A percentile compares a stretch with the other conserved stretches of the same genome.
phyloP scores from a whole-genome alignment of 352 stramenopile genomes.

The Globisporangium nagaii region DNA sequence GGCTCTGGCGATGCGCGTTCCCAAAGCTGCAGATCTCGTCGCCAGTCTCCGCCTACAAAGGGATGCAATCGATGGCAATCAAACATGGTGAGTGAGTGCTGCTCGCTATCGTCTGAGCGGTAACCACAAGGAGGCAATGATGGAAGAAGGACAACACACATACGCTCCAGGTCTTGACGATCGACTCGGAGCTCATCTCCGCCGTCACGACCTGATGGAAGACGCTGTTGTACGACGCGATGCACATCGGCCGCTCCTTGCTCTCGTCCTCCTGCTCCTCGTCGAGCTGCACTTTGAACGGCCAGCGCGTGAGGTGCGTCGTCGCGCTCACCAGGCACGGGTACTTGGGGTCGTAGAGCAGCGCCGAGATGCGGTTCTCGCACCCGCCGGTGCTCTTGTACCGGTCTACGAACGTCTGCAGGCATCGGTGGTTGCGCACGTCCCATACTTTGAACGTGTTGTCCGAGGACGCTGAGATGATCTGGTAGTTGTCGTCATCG shows the following conservation, averaged over 20 bases:
- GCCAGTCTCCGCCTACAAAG: constrained; percentile 61
- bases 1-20: constrained; percentile 55
- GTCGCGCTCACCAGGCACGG: constrained; percentile 63
- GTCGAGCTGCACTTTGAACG: constrained; percentile 41
- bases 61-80: no score
- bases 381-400: constrained; percentile 45
- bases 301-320: constrained; percentile 64
- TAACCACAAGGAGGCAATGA: no score
- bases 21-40: constrained; percentile 80
- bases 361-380: constrained; percentile 60
- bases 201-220: constrained; percentile 84
- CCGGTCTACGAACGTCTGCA: constrained; percentile 71
- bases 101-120: no score
- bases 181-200: constrained; percentile 62
- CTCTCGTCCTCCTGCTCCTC: constrained; percentile 31
- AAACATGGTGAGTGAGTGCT: no score
- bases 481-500: constrained; percentile 81
- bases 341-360: constrained; percentile 63
- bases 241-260: constrained; percentile 42
- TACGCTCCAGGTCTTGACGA: constrained; percentile 78
- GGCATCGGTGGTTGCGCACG: constrained; percentile 70
- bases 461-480: constrained; percentile 75
- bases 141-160: no score
- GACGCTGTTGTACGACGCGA: constrained; percentile 73
- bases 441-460: constrained; percentile 87